Percentiles rank a stretch among this genome's conserved stretches.
Conservation (phyloP, 352 stramenopile genomes). For the Phytopythium boreale region DNA sequence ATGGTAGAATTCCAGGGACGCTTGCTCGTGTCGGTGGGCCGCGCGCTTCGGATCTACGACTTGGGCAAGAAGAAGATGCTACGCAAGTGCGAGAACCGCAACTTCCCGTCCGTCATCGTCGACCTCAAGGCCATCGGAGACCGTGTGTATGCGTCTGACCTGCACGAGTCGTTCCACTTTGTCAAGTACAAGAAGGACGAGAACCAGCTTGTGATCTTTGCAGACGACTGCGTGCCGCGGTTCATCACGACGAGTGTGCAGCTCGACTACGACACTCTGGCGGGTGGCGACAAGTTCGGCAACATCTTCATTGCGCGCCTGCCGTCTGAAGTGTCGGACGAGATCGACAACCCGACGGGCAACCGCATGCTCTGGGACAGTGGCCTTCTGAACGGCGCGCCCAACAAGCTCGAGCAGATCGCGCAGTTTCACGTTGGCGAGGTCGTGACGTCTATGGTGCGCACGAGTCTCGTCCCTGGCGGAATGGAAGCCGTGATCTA, state of each 20-base stretch:
- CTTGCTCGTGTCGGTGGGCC: constrained; percentile 96
- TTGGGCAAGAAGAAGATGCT: constrained; percentile 99
- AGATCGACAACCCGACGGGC: constrained; percentile 95
- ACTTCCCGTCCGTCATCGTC: constrained; percentile 92
- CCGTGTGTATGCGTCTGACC: constrained; percentile 95
- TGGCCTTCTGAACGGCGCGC: constrained; percentile 88
- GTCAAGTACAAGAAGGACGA: constrained; percentile 97
- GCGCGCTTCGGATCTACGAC: constrained; percentile 96
- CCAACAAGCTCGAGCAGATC: constrained; percentile 96
- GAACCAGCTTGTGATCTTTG: constrained; percentile 96
- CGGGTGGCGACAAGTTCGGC: constrained; percentile 98
- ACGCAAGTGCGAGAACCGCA: constrained; percentile 97
- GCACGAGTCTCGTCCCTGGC: constrained; percentile 93
- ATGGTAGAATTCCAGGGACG: constrained; percentile 98
- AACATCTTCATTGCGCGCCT: constrained; percentile 97
- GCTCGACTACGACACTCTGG: constrained; percentile 98
- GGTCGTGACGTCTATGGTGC: constrained; percentile 97
- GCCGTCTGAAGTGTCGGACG: constrained; percentile 91
- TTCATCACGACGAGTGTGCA: constrained; percentile 84
- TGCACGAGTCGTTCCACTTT: constrained; percentile 96
- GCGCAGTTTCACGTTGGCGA: constrained; percentile 98
- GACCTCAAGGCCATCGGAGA: constrained; percentile 93
- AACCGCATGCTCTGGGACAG: constrained; percentile 97
- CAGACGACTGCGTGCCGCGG: constrained; percentile 91
- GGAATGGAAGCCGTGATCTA: constrained; percentile 97